Conservation (phyloP, 805 yeast species). For the Wickerhamomyces canadensis region DNA sequence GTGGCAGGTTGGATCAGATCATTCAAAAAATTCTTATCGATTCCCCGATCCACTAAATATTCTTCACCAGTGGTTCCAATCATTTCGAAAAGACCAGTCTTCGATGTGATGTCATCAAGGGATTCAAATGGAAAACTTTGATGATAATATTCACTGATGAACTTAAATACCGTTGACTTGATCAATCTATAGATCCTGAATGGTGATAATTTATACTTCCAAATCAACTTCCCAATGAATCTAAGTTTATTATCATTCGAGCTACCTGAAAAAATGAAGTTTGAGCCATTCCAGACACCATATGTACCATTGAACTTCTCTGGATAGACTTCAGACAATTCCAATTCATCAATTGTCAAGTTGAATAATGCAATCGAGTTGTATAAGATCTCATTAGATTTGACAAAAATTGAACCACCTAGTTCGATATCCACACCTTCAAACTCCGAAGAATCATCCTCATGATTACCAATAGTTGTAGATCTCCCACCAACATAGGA, state of each 20-base stretch:
- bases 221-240: conserved; percentile 18
- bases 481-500: conserved; percentile 42
- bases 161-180: conserved; percentile 19
- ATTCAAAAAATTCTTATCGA: conserved; percentile 22
- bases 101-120: conserved; percentile 6
- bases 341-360: conserved; percentile 18
- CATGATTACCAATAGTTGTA: conserved; percentile 29
- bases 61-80: conserved; percentile 22
- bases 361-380: conserved; percentile 33
- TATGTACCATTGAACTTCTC: conserved; percentile 14
- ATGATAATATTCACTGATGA: conserved; percentile 26
- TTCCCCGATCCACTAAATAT: conserved; percentile 18
- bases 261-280: conserved; percentile 14
- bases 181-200: conserved; percentile 18
- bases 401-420: conserved; percentile 42
- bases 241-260: conserved; percentile 3
- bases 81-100: conserved; percentile 23
- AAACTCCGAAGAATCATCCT: conserved; percentile 14
- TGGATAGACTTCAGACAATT: conserved; percentile 11
- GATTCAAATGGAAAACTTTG: conserved; percentile 33
- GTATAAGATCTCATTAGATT: conserved; percentile 32
- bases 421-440: conserved; percentile 27
- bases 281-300: conserved; percentile 35
- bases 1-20: conserved; percentile 36
- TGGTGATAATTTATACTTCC: conserved; percentile 29